Evolutionary conservation across 2,329 filamentous ascomycete species (phyloP).

Genomic region (Rhynchosporium agropyri): DNA sequence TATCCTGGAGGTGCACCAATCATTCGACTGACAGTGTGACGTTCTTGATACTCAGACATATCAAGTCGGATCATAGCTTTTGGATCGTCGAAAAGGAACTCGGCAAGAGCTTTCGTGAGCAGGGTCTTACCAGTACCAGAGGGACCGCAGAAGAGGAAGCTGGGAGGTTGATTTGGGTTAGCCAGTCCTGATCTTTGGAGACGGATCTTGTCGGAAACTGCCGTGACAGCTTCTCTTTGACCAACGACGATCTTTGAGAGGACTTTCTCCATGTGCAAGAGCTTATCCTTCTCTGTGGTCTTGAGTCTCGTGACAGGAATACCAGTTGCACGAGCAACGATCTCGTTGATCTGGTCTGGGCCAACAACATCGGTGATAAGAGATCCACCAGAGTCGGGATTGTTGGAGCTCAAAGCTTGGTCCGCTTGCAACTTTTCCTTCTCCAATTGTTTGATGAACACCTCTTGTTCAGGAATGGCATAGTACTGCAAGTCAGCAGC

Average conservation of each 20-base stretch:
- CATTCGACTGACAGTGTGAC: slow-evolving; percentile 93
- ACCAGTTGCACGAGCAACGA: slow-evolving; percentile 96
- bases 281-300: slow-evolving; percentile 96
- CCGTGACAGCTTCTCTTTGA: slow-evolving; percentile 88
- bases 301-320: slow-evolving; percentile 93
- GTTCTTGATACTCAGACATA: slow-evolving; percentile 99
- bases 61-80: slow-evolving; percentile 99
- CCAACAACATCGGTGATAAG: slow-evolving; percentile 93
- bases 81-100: slow-evolving; percentile 96
- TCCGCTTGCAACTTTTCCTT: slow-evolving; percentile 78
- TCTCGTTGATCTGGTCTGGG: slow-evolving; percentile 98
- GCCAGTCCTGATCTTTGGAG: slow-evolving; percentile 90
- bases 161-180: slow-evolving; percentile 96
- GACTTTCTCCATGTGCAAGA: slow-evolving; percentile 94
- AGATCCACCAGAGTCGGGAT: slow-evolving; percentile 63
- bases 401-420: slow-evolving; percentile 61
- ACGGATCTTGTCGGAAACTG: slow-evolving; percentile 94
- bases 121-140: slow-evolving; percentile 98
- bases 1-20: slow-evolving; percentile 97
- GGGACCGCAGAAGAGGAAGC: slow-evolving; percentile 98
- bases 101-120: slow-evolving; percentile 92
- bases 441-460: slow-evolving; percentile 79
- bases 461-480: slow-evolving; percentile 89
- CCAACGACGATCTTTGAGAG: slow-evolving; percentile 86
- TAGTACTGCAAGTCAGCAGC: slow-evolving; percentile 97